Evolutionary conservation across 805 yeast genomes (phyloP), one percentile per base, ranked within the genome.

Genomic region (Yarrowia osloensis): DNA sequence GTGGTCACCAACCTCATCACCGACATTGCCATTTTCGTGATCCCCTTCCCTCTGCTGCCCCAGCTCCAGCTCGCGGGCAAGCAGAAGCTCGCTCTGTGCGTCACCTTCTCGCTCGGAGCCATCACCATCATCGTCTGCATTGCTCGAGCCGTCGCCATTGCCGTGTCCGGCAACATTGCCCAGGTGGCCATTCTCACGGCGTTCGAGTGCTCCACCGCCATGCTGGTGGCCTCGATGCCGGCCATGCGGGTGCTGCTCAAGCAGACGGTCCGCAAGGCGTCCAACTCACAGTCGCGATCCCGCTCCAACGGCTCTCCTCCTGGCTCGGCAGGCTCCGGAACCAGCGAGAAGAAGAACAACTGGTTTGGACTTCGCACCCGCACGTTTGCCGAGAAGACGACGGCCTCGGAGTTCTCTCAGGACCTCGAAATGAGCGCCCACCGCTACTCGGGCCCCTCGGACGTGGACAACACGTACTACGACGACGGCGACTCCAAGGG

Each of bases 21-120:
- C 29, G 75, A 73, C 46, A 49, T 71, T 22, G 49, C 68, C 42
- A 71, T 72, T 29, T 71, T 73, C 65, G 47, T 67, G 31, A 55
- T 71, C 19, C 75, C 75, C n/a, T 72, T 73, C 68, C 72, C 74
- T 17, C 68, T 72, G 19, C 55, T 73, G 17, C 62, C 68, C 29
- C 54, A 67, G 17, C 67, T 73, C n/a, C 67, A 68, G 40, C 52
- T 71, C 8, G 67, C 69, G 15, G 40, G 50, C 19, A 68, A 67
- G 26, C 74, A 70, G 42, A 68, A 68, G 52, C 29, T 68, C 37
- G 75, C 74, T 24, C 68, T 73, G 33, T 66, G 71, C 37, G 68
- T 62, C 24, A 71, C 75, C 21, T 73, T 73, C 47, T 72, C 74
- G n/a, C 69, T 73, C 28, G 75, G 75, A 61, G 49, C 69, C 37